Evolutionary conservation across 192 early-diverging fungal genomes (phyloP).

Genomic region (Podochytrium sp.): DNA sequence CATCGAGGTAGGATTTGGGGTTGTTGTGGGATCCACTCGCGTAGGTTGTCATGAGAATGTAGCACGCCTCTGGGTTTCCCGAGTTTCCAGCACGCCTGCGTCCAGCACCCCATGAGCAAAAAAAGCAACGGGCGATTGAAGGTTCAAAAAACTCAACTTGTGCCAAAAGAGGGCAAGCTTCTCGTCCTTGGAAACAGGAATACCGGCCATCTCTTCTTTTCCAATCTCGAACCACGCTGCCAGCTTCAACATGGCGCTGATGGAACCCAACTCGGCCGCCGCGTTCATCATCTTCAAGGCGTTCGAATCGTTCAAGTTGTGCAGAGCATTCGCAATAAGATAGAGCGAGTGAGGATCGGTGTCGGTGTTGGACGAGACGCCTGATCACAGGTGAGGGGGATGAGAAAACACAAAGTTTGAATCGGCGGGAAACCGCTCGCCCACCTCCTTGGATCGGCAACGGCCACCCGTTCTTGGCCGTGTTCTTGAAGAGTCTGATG

Average conservation of each 20-base stretch:
- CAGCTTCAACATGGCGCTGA: constrained; percentile 48
- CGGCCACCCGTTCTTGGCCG: constrained; percentile 7
- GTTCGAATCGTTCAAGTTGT: constrained; percentile 17
- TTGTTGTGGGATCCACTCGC: constrained; percentile 34
- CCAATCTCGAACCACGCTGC: constrained; percentile 55
- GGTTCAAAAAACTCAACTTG: background rate
- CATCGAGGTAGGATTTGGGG: constrained; percentile 22
- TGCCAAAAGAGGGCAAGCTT: constrained; percentile 39
- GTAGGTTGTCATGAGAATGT: constrained; percentile 41
- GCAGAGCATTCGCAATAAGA: constrained; percentile 27
- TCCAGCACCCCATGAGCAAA: background rate
- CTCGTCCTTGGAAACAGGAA: constrained; percentile 42
- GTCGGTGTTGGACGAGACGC: constrained; percentile 35
- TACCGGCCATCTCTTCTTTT: constrained; percentile 29
- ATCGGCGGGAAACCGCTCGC: background rate
- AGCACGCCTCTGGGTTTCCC: constrained; percentile 50
- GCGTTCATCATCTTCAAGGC: constrained; percentile 32
- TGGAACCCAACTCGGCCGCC: constrained; percentile 41
- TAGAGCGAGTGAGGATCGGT: constrained; percentile 48
- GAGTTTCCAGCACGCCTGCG: constrained; percentile 35
- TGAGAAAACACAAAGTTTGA: constrained; percentile 18
- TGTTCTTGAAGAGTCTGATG: constrained; percentile 3
- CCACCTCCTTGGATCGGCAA: constrained; percentile 26
- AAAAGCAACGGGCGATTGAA: no score
- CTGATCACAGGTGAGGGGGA: constrained; percentile 12